Conservation (phyloP, 2,329 filamentous ascomycete species). For the Stromatinia cepivora region DNA sequence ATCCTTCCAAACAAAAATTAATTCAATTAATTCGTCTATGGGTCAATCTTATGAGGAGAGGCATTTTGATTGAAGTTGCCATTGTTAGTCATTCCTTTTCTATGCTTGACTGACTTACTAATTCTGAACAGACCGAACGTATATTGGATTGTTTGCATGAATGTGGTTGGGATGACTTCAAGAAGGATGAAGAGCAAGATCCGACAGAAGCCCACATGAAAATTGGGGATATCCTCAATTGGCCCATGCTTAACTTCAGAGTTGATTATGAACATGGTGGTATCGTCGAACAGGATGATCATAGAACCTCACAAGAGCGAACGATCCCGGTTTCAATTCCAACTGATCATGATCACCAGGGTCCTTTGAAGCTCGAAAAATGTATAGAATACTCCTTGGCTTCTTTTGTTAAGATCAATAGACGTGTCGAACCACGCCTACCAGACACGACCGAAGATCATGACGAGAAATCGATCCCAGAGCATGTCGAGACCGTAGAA, state of each 20-base stretch:
- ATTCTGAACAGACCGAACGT: slow-evolving; percentile 63
- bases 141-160: slow-evolving; percentile 79
- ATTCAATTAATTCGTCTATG: slow-evolving; percentile 80
- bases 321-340: slow-evolving; percentile 90
- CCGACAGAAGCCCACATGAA: slow-evolving; percentile 95
- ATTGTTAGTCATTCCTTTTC: slow-evolving; percentile 56
- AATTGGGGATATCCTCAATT: slow-evolving; percentile 83
- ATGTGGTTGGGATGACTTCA: slow-evolving; percentile 87
- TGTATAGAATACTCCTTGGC: slow-evolving; percentile 96
- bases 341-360: slow-evolving; percentile 54
- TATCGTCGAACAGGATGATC: slow-evolving; percentile 80
- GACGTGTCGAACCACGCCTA: slow-evolving; percentile 66
- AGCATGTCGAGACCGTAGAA: slow-evolving; percentile 35
- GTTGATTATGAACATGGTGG: slow-evolving; percentile 95
- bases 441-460: slow-evolving; percentile 35
- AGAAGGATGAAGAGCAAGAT: slow-evolving; percentile 80
- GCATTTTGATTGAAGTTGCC: slow-evolving; percentile 81
- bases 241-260: slow-evolving; percentile 85
- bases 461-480: slow-evolving; percentile 29
- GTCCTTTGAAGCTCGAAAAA: slow-evolving; percentile 75
- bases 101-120: slow-evolving; percentile 22
- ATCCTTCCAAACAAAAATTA: slow-evolving; percentile 69
- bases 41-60: slow-evolving; percentile 88
- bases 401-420: slow-evolving; percentile 76
- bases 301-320: slow-evolving; percentile 91